These are phyloP conservation scores for Stemphylium beticola DNA, from an alignment of 2,329 filamentous ascomycete species.

Conservation along the genomic window DNA sequence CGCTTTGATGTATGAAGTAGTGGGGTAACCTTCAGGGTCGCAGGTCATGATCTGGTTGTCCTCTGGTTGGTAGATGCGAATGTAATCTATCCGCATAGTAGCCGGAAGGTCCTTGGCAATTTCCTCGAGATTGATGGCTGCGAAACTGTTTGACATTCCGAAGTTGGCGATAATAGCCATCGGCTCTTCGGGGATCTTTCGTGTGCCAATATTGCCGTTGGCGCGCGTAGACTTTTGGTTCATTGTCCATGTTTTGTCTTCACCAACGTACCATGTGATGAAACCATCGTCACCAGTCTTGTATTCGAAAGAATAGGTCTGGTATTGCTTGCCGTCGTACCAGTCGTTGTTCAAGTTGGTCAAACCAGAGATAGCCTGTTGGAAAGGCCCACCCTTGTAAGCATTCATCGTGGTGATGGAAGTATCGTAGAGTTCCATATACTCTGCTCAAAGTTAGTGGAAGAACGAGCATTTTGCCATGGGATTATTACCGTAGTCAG, in stretches of 20 bases:
- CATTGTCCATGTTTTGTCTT: conserved; percentile 69
- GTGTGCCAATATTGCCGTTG: conserved; percentile 72
- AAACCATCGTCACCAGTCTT: conserved; percentile 63
- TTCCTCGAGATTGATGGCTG: conserved; percentile 64
- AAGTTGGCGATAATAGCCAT: conserved; percentile 72
- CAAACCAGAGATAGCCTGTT: conserved; percentile 62
- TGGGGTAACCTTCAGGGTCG: conserved; percentile 70
- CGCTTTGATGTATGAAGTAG: conserved; percentile 69
- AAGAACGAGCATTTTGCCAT: background rate
- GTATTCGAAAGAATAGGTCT: conserved; percentile 65
- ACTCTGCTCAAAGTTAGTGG: conserved; percentile 54
- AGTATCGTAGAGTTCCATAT: conserved; percentile 68
- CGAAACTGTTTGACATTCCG: conserved; percentile 72
- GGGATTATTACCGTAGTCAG: conserved; percentile 54
- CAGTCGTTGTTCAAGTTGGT: conserved; percentile 64
- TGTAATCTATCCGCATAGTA: conserved; percentile 71
- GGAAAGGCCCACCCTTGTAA: conserved; percentile 62
- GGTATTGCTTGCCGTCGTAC: conserved; percentile 62
- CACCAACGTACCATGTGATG: conserved; percentile 72
- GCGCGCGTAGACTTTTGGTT: conserved; percentile 65
- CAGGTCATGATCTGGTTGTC: conserved; percentile 66
- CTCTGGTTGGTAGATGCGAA: conserved; percentile 72
- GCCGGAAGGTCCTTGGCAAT: conserved; percentile 63
- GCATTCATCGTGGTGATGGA: conserved; percentile 59
- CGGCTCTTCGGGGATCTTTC: conserved; percentile 70